phyloP scores from a whole-genome alignment of 768 basidiomycete species.

The Strobilomyces echinocephalus region DNA sequence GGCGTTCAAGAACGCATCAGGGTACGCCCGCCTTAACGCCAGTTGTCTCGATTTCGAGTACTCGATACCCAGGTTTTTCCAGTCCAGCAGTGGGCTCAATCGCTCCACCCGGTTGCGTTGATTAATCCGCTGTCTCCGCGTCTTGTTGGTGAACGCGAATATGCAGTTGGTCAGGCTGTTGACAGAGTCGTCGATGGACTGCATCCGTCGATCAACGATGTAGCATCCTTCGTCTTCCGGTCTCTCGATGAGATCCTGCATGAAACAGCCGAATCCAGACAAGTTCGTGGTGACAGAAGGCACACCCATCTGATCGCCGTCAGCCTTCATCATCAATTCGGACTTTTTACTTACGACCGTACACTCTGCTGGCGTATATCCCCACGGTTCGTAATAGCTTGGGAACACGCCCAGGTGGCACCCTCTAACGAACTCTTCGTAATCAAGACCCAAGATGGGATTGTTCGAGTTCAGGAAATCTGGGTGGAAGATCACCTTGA shows the following conservation, averaged over 20 bases:
- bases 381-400: conserved; percentile 95
- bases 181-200: conserved; percentile 89
- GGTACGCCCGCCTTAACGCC: conserved; percentile 89
- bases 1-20: conserved; percentile 77
- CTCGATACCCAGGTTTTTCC: conserved; percentile 97
- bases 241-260: conserved; percentile 95
- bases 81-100: conserved; percentile 87
- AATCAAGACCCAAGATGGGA: conserved; percentile 94
- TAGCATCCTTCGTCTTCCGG: conserved; percentile 95
- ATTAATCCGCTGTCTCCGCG: conserved; percentile 95
- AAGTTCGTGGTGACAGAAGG: conserved; percentile 96
- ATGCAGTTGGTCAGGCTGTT: conserved; percentile 73
- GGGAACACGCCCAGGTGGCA: conserved; percentile 99
- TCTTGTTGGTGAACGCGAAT: conserved; percentile 73
- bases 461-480: conserved; percentile 98
- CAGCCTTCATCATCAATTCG: conserved; percentile 4
- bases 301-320: conserved; percentile 78
- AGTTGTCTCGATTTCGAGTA: conserved; percentile 94
- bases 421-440: conserved; percentile 98
- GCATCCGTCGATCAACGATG: conserved; percentile 88
- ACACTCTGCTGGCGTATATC: conserved; percentile 96
- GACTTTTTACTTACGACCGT: conserved; percentile 70
- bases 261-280: conserved; percentile 96
- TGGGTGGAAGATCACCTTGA: conserved; percentile 97
- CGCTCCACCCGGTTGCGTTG: conserved; percentile 98